Evolutionary conservation across 2,329 filamentous ascomycete genomes (phyloP).

Genomic region (Botryotinia calthae): DNA sequence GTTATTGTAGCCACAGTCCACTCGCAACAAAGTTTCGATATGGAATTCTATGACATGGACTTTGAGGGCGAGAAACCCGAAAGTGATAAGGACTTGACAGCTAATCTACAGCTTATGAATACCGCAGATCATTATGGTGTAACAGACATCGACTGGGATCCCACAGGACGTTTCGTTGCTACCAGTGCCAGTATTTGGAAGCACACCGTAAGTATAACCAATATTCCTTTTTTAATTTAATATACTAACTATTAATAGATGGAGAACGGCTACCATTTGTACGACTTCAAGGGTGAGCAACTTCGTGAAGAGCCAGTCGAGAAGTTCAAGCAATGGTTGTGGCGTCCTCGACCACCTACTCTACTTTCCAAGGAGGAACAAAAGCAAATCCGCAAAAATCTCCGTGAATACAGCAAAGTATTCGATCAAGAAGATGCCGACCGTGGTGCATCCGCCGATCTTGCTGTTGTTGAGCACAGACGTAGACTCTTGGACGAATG

Average conservation of each 20-base stretch:
- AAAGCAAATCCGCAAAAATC: conserved; percentile 96
- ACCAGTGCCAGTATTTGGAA: conserved; percentile 95
- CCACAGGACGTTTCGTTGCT: conserved; percentile 89
- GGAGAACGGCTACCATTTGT: conserved; percentile 98
- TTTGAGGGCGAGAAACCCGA: conserved; percentile 97
- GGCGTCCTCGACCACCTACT: conserved; percentile 89
- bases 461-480: conserved; percentile 86
- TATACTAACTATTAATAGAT: conserved; percentile 57
- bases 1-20: conserved; percentile 91
- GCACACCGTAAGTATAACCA: conserved; percentile 70
- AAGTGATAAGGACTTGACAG: conserved; percentile 87
- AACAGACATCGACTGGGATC: conserved; percentile 97
- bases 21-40: conserved; percentile 88
- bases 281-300: conserved; percentile 89
- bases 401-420: conserved; percentile 89
- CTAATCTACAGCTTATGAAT: conserved; percentile 93
- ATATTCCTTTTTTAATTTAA: conserved; percentile 1
- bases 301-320: conserved; percentile 90
- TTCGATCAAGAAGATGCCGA: conserved; percentile 96
- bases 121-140: conserved; percentile 94
- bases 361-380: conserved; percentile 95
- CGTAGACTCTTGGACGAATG: conserved; percentile 83
- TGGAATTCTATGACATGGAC: conserved; percentile 97
- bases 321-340: conserved; percentile 96
- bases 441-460: conserved; percentile 88